Base-by-base conservation (phyloP, 495 filamentous ascomycete genomes). In the Pyronema domesticum region DNA sequence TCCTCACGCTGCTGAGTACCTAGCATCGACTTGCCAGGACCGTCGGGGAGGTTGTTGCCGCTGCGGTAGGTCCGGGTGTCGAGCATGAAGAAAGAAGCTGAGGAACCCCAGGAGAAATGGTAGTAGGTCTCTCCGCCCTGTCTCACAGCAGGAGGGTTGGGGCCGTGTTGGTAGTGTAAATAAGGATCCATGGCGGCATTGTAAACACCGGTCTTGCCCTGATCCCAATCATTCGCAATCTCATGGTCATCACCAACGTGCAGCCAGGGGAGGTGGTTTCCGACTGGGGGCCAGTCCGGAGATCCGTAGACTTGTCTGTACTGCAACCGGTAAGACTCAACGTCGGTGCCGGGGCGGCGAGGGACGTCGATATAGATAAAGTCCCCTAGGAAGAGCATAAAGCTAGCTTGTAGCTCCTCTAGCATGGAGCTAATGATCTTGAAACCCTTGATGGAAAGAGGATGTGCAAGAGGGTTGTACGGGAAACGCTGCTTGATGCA, bases 371-470 rank as follows among this genome's bases (percentile, higher is more conserved):
- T 81, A 65, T 98, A 98, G 65, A 98, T 94, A 66, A 95, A 98
- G 65, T 98, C 91, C n/a, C 89, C 91, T 0, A 98, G 78, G 73
- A 98, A 98, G 19, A 98, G 76, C 89, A 98, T 95, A 59, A 98
- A 96, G 46, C 77, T 76, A 15, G 78, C 76, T 40, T 60, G 59
- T 13, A 64, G 19, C 5, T 58, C 58, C 14, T 54, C 54, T 11
- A 85, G 67, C 35, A 67, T 67, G 6, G 68, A 49, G 0, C 70
- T 69, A 62, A 89, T 72, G 55, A 83, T 72, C 55, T 76, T 74
- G 59, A 96, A 74, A 1, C 91, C 91, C 0, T 80, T 80, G 42
- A 96, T 81, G 8, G 80, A 74, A 2, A 96, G 71, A 0, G 89
- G 82, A 65, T 96, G 88, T 18, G 81, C 74, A 9, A 87, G 68